Conservation (phyloP, 768 basidiomycete genomes). For the Mycena capillaripes region DNA sequence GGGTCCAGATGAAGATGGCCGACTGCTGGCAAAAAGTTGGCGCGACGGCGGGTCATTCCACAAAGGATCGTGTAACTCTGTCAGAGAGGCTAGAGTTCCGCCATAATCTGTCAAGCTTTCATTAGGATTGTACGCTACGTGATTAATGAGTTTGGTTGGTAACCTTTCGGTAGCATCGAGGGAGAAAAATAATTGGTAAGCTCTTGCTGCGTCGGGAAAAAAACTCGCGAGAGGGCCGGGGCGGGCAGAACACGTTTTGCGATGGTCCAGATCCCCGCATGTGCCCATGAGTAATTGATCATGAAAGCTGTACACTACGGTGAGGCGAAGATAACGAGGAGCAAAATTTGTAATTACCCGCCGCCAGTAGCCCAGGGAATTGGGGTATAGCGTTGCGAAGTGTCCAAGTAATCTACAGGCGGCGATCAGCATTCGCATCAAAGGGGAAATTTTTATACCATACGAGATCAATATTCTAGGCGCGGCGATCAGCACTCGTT, state of each 20-base stretch:
- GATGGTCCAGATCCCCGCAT: constrained; percentile 76
- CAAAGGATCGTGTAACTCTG: constrained; percentile 66
- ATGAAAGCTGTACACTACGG: constrained; percentile 65
- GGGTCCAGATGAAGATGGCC: constrained; percentile 36
- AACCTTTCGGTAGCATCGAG: constrained; percentile 72
- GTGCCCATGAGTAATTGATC: constrained; percentile 82
- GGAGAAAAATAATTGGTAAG: constrained; percentile 69
- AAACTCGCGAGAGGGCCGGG: constrained; percentile 70
- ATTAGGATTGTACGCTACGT: constrained; percentile 18
- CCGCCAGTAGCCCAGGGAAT: constrained; percentile 84
- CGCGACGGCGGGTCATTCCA: constrained; percentile 34
- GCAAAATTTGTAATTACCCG: constrained; percentile 58
- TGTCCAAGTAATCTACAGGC: constrained; percentile 70
- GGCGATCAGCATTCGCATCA: constrained; percentile 23
- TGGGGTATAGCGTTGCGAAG: constrained; percentile 76
- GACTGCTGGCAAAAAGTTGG: constrained; percentile 13
- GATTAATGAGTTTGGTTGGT: constrained; percentile 30
- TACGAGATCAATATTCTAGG: constrained; percentile 72
- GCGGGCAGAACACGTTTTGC: constrained; percentile 77
- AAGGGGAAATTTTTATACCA: constrained; percentile 27
- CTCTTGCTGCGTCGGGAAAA: constrained; percentile 72
- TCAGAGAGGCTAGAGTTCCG: constrained; percentile 68
- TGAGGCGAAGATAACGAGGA: constrained; percentile 22
- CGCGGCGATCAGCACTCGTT: constrained; percentile 30
- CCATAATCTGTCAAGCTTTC: constrained; percentile 71